Conservation (phyloP, 2,329 filamentous ascomycete genomes). For the Colletotrichum melonis region DNA sequence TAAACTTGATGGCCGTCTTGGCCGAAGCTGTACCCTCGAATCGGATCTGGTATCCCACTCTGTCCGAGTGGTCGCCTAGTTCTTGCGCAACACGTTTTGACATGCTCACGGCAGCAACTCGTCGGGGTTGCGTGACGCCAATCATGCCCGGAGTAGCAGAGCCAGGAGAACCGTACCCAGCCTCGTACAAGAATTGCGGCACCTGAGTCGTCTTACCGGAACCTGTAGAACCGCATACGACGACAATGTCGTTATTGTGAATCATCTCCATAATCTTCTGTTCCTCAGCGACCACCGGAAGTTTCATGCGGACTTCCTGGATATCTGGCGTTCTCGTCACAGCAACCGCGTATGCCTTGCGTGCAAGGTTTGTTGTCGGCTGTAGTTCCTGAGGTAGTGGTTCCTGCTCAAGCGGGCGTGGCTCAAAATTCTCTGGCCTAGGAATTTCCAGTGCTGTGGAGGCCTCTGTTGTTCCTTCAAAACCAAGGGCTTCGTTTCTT, state of each 20-base stretch:
- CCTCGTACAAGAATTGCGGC: constrained; percentile 95
- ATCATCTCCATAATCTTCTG: constrained; percentile 99
- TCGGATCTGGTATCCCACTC: constrained; percentile 92
- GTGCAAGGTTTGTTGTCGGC: constrained; percentile 66
- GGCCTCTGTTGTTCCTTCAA: constrained; percentile 58
- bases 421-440: constrained; percentile 71
- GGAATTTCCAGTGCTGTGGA: constrained; percentile 62
- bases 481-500: constrained; percentile 85
- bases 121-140: constrained; percentile 91
- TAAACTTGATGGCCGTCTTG: constrained; percentile 95
- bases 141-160: constrained; percentile 92
- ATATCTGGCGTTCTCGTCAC: constrained; percentile 79
- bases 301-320: constrained; percentile 79
- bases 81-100: constrained; percentile 91
- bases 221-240: constrained; percentile 94
- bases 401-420: constrained; percentile 76
- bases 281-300: constrained; percentile 94
- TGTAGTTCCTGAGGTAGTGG: constrained; percentile 75
- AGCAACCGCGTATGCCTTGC: constrained; percentile 81
- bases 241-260: constrained; percentile 88
- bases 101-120: constrained; percentile 97
- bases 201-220: constrained; percentile 98
- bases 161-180: constrained; percentile 84
- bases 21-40: constrained; percentile 87
- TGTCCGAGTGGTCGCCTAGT: constrained; percentile 79